These are phyloP conservation scores for Ramichloridium luteum DNA, from an alignment of 2,329 filamentous ascomycete species.

Conservation along the genomic window DNA sequence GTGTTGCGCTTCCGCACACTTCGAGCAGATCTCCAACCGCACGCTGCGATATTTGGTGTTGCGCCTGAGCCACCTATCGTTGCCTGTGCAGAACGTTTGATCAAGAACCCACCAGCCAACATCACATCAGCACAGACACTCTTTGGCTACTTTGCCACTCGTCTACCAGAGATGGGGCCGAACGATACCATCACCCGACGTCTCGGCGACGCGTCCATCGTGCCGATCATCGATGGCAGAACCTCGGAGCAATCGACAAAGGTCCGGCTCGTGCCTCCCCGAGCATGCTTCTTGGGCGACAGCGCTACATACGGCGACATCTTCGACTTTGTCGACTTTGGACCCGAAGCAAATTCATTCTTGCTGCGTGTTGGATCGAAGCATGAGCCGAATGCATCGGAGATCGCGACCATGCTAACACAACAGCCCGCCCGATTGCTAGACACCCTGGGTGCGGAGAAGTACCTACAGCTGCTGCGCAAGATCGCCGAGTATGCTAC, in stretches of 20 bases:
- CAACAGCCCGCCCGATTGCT: constrained; percentile 72
- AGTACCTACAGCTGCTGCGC: constrained; percentile 72
- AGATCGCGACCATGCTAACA: constrained; percentile 75
- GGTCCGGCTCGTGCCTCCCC: constrained; percentile 52
- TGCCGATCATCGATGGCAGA: constrained; percentile 45
- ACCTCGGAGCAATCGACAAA: constrained; percentile 16
- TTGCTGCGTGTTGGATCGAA: constrained; percentile 82
- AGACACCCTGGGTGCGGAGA: constrained; percentile 68
- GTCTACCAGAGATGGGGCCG: constrained; percentile 57
- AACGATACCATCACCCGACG: constrained; percentile 44
- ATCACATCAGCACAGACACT: constrained; percentile 54
- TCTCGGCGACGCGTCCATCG: constrained; percentile 54
- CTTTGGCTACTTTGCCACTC: constrained; percentile 73
- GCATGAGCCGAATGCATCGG: constrained; percentile 73
- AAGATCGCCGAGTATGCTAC: constrained; percentile 63
- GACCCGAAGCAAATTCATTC: constrained; percentile 74
- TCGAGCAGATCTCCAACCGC: constrained; percentile 59
- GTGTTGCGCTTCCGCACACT: constrained; percentile 74
- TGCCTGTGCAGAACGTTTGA: constrained; percentile 61
- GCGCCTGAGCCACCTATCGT: constrained; percentile 66
- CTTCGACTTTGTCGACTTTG: constrained; percentile 95
- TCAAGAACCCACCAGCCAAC: constrained; percentile 58
- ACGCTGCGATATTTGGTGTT: constrained; percentile 80
- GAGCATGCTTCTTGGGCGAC: constrained; percentile 66
- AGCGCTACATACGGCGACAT: constrained; percentile 69